Evolutionary conservation across 2,329 filamentous ascomycete species (phyloP), one percentile per base, ranked within the genome.

Genomic region (Colletotrichum australisinense): DNA sequence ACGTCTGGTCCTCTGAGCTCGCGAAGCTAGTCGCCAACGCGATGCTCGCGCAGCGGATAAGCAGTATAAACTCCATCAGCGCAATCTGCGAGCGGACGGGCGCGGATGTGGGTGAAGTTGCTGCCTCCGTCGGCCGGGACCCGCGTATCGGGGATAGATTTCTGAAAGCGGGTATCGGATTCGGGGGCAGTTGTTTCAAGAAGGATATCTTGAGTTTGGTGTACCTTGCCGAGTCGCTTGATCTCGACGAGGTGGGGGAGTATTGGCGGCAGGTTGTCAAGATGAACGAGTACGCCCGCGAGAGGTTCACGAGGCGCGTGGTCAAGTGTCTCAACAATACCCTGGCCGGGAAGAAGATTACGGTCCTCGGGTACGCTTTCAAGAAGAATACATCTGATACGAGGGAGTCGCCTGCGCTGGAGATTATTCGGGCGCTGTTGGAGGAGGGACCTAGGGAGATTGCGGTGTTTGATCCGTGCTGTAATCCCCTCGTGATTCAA

Each of bases 341-440:
- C 8, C 84, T 95, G 7, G 86, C 87, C 1, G 89, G 89, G 70
- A 94, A 94, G 85, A 94, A 93, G 82, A 84, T 95, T 16, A 88
- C 91, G 1, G 84, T 95, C 1, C 87, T 95, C 4, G 94, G 94
- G 3, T 95, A 92, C 77, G 92, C 93, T 9, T 95, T 94, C 84
- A 95, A 95, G 86, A 93, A 93, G 83, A 89, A 94, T 80, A 95
- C 93, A 0, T 90, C 89, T 16, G 93, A 95, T 79, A 93, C 92
- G 5, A 88, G 93, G 52, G 93, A 95, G 79, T 91, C 90, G 49
- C 89, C 92, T 0, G 91, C 92, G 1, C 86, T 93, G 46, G 90
- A 92, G 75, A 89, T 94, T 74, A 89, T 94, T 81, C 89, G 88
- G 75, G 87, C 87, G 8, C 84, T 95, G 24, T 84, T 93, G 9